phyloP scores from a whole-genome alignment of 208 protist genomes.

The Leishmania major region DNA sequence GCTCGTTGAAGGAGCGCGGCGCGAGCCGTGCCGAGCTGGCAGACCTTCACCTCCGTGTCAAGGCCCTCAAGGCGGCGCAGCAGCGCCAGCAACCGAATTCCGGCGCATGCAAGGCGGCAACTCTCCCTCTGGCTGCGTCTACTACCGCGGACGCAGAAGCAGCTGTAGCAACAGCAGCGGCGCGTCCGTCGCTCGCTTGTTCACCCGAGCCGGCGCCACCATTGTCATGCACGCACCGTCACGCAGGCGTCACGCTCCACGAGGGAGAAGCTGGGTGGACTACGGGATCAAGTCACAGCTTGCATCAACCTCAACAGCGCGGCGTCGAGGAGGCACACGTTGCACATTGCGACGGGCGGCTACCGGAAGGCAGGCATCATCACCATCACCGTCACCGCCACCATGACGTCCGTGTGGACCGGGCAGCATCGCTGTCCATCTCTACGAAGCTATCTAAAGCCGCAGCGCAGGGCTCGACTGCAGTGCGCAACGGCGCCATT shows the following conservation, averaged over 20 bases:
- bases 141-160: background rate
- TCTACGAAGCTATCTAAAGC: too few species aligned
- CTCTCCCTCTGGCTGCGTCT: background rate
- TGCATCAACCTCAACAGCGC: background rate
- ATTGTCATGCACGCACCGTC: background rate
- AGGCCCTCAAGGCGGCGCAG: conserved; percentile 23
- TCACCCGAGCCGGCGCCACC: background rate
- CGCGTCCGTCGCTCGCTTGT: background rate
- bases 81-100: background rate
- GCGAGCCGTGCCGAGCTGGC: conserved; percentile 32
- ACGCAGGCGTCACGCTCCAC: background rate
- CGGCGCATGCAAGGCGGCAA: background rate
- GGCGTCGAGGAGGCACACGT: background rate
- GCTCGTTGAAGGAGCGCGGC: conserved; percentile 43
- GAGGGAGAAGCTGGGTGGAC: background rate
- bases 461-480: background rate
- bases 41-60: conserved; percentile 30
- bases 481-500: background rate
- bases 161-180: background rate
- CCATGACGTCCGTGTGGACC: background rate
- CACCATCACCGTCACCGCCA: background rate
- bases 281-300: background rate
- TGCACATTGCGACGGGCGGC: background rate
- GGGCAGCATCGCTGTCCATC: background rate
- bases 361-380: background rate